Conservation (phyloP, 1,284 basidiomycete species). For the Leucoagaricus sp. region DNA sequence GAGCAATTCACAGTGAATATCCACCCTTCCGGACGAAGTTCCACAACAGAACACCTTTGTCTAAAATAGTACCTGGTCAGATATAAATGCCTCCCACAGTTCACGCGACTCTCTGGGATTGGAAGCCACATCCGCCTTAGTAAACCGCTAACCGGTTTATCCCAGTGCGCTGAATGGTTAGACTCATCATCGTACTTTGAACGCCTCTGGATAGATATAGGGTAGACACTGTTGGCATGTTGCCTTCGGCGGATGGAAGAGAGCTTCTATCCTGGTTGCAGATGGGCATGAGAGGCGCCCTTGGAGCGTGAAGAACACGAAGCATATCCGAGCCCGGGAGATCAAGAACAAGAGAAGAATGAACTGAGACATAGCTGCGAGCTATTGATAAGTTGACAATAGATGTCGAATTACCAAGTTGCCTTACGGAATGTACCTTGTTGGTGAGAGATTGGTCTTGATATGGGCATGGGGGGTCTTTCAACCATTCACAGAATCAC, state of each 20-base stretch:
- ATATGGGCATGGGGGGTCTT: no score
- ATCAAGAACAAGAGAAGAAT: not conserved
- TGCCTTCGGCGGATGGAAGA: not conserved
- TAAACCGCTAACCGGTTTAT: no score
- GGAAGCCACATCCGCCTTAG: no score
- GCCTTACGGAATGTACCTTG: no score
- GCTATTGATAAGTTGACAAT: not conserved
- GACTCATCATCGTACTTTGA: no score
- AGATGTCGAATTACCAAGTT: no score
- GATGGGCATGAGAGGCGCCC: not conserved
- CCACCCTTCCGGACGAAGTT: not conserved
- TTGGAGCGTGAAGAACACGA: not conserved
- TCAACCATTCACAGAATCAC: no score
- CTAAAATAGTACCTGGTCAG: not conserved
- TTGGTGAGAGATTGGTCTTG: not conserved
- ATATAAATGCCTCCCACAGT: not conserved
- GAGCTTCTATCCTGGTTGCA: not conserved
- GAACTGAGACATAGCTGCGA: not conserved
- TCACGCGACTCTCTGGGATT: not conserved
- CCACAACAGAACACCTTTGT: conserved; percentile 4
- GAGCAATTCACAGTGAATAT: not conserved
- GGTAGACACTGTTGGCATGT: no score
- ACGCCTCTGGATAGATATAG: no score
- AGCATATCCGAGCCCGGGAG: not conserved
- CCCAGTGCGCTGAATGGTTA: no score